Base-by-base conservation (phyloP, 2,329 filamentous ascomycete species). In the Penicillium sp. region DNA sequence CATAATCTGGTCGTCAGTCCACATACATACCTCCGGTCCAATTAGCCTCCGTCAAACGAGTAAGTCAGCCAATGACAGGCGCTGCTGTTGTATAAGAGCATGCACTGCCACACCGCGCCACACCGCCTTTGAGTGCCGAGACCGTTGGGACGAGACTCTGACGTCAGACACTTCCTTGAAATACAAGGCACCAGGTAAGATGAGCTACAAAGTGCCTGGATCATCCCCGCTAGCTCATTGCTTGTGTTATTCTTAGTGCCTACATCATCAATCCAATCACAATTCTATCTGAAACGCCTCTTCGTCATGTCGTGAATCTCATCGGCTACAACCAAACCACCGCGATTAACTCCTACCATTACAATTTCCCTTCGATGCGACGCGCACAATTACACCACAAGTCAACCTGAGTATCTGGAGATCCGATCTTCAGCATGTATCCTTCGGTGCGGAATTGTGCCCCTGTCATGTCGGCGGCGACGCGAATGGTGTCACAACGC, bases 281-380 rank as follows among this genome's bases (percentile, higher is more conserved):
- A 31, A 48, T 39, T 27, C 24, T 36, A 50, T 38, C 16, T 8
- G 11, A 40, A 48, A 56, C 55, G 46, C 49, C 55, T 44, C 31
- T 56, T 57, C 57, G 57, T 60, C 55, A 60, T 60, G 57, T 22
- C 46, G 49, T 58, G 49, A 54, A 27, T 32, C 21, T 34, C 6
- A 14, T 18, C 18, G 21, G 7, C 29, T 45, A 42, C 22, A 11
- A n/a, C 18, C 36, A 36, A n/a, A 18, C 11, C 34, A 34, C 16
- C 34, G n/a, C 43, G 13, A 47, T 43, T n/a, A 9, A 10, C 34
- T 45, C n/a, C 32, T 14, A 24, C 13, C 27, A n/a, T 22, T 34
- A 27, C 11, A 31, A 14, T 21, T 46, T 22, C 24, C 16, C 27
- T 11, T 29, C 22, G 9, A 49, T 27, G 45, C 38, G 39, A 38